A percentile compares a stretch with the other conserved stretches of the same genome.
These are phyloP conservation scores for Ulota crispa DNA, from an alignment of 225 moss, liverwort and hornwort genomes.

Conservation along the genomic window DNA sequence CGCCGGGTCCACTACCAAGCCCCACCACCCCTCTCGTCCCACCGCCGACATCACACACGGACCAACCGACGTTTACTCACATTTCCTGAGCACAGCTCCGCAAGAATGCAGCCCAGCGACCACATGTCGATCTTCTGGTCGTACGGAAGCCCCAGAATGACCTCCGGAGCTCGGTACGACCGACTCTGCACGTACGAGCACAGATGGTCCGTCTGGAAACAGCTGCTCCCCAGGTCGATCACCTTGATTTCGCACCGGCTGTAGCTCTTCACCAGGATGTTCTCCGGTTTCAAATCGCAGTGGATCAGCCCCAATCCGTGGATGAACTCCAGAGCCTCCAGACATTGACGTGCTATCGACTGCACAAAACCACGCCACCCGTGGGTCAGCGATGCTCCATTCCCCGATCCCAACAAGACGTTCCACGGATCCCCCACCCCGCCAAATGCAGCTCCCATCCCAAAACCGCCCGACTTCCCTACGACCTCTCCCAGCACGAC, in stretches of 20 bases:
- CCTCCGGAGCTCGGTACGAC: constrained; percentile 96
- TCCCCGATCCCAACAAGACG: background rate
- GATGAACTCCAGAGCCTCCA: constrained; percentile 95
- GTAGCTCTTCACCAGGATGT: constrained; percentile 97
- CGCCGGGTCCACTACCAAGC: background rate
- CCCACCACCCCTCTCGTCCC: background rate
- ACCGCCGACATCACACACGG: background rate
- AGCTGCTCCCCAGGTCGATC: constrained; percentile 98
- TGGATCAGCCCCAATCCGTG: constrained; percentile 58
- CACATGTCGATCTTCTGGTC: constrained; percentile 56
- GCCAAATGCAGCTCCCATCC: background rate
- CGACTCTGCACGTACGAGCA: constrained; percentile 99
- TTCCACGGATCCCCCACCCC: background rate
- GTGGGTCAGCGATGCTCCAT: background rate
- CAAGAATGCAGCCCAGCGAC: constrained; percentile 97
- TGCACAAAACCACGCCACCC: constrained; percentile 12
- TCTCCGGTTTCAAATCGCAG: constrained; percentile 96
- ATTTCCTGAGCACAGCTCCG: constrained; percentile 68
- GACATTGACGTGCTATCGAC: constrained; percentile 95
- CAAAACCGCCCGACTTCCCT: background rate
- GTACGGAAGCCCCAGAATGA: constrained; percentile 78
- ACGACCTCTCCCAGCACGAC: background rate
- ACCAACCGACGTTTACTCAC: constrained; percentile 34
- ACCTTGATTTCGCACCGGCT: constrained; percentile 99
- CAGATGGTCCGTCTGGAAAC: constrained; percentile 98